Evolutionary conservation across 495 filamentous ascomycete genomes (phyloP), one percentile per base, ranked within the genome.

Genomic region (Aspergillus saccharolyticus): DNA sequence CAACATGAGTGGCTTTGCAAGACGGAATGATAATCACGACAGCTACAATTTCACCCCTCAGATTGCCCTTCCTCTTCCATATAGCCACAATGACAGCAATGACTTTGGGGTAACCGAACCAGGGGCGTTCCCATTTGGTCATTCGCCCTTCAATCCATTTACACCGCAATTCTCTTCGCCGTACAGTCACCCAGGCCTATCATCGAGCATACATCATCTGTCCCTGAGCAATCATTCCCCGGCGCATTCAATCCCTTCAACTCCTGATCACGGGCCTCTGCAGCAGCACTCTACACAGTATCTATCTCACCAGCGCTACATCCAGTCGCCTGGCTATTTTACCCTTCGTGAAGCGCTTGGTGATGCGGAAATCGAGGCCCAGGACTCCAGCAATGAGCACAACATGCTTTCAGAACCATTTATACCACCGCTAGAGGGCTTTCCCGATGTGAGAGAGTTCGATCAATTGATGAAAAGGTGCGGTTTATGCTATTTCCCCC

Each of bases 401-500:
- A 69, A 70, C 3, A 74, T 74, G 73, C 59, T 73, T 14, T 79
- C 76, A 12, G 76, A 79, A 53, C 69, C 73, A 20, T 69, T 78
- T 12, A 54, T 75, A 7, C 76, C 76, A 18, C 63, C 70, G 2
- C 54, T 78, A 21, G 77, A 81, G 33, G 80, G 80, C 0, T 83
- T 82, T 52, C 81, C 81, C 1, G 74, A 79, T 62, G 73, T 75
- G 14, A 70, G 69, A 17, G 77, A 82, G 46, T 83, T 83, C 56
- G 78, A 83, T 58, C 70, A 70, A 54, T 58, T 83, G 54, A 75
- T 83, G 68, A 78, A 80, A 56, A 78, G 78, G 72, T 83, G 73
- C 24, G 24, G 1, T 48, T 43, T 44, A 15, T n/a, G 4, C 8
- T 51, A 15, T 4, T 25, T 46, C 12, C 44, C 19, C 18, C 44